phyloP scores from a whole-genome alignment of 495 filamentous ascomycete genomes.

The Amorphotheca resinae region DNA sequence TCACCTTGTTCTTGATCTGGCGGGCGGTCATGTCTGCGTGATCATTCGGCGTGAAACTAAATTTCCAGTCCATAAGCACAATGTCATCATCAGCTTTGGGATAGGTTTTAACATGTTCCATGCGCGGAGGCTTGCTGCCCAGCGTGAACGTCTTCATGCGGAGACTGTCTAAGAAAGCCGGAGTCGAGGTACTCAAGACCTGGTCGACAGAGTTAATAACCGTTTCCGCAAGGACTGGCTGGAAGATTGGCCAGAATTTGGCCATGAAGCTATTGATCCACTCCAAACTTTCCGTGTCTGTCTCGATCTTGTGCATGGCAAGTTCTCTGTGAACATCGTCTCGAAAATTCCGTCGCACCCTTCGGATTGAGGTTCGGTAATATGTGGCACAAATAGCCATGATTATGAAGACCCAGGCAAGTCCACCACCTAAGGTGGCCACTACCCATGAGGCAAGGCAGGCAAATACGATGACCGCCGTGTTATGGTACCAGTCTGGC shows the following conservation, averaged over 20 bases:
- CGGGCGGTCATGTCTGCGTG: constrained; percentile 77
- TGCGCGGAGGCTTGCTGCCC: constrained; percentile 83
- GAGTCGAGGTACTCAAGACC: constrained; percentile 81
- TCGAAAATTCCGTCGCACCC: constrained; percentile 89
- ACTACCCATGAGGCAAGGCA: constrained; percentile 84
- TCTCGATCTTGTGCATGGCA: constrained; percentile 78
- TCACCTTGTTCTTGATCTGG: constrained; percentile 87
- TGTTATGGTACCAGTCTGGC: constrained; percentile 97
- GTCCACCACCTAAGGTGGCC: constrained; percentile 76
- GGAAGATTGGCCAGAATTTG: constrained; percentile 99
- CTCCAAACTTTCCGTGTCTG: constrained; percentile 85
- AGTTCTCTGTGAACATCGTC: constrained; percentile 92
- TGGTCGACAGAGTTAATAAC: constrained; percentile 91
- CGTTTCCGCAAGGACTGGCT: constrained; percentile 81
- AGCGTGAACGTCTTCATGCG: constrained; percentile 84
- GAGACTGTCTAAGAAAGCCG: constrained; percentile 85
- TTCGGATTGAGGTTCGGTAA: constrained; percentile 88
- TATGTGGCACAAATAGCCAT: constrained; percentile 90
- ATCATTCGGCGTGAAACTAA: constrained; percentile 97
- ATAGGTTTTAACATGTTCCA: constrained; percentile 97
- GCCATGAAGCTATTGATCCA: constrained; percentile 99
- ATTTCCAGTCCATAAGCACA: constrained; percentile 99
- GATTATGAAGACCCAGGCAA: constrained; percentile 85
- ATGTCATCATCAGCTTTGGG: constrained; percentile 90
- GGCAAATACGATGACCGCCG: constrained; percentile 81